These are phyloP conservation scores for Acrocalymma vagum DNA, from an alignment of 2,329 filamentous ascomycete species.

Conservation along the genomic window DNA sequence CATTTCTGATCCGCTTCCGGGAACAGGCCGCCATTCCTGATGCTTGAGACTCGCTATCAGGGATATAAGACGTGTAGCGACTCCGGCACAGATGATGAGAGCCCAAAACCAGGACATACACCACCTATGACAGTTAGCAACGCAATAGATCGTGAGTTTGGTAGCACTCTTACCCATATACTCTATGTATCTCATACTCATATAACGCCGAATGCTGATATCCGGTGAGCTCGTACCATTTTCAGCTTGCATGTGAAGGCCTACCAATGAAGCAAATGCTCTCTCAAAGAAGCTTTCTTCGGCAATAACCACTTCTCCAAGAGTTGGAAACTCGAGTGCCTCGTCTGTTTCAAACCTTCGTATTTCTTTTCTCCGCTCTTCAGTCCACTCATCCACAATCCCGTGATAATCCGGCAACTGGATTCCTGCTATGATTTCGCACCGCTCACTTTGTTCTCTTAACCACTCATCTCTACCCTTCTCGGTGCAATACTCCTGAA, in stretches of 20 bases:
- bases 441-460: slow-evolving; percentile 24
- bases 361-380: slow-evolving; percentile 22
- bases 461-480: slow-evolving; percentile 27
- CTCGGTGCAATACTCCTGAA: slow-evolving; percentile 32
- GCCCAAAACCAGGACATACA: slow-evolving; percentile 45
- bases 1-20: slow-evolving; percentile 1
- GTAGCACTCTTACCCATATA: slow-evolving; percentile 32
- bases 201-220: slow-evolving; percentile 34
- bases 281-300: slow-evolving; percentile 30
- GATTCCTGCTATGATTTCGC: slow-evolving; percentile 27
- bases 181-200: slow-evolving; percentile 37
- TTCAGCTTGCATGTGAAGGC: neutral
- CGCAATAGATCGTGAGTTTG: slow-evolving; percentile 1
- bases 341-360: slow-evolving; percentile 27
- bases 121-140: slow-evolving; percentile 21
- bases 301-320: slow-evolving; percentile 30
- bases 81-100: slow-evolving; percentile 32
- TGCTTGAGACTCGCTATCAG: slow-evolving; percentile 17
- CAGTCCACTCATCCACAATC: slow-evolving; percentile 30
- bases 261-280: slow-evolving; percentile 39
- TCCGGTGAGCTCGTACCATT: neutral
- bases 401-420: slow-evolving; percentile 34
- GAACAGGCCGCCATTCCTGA: slow-evolving; percentile 13
- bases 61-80: slow-evolving; percentile 27
- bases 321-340: slow-evolving; percentile 22